Conservation (phyloP, 1,284 basidiomycete genomes). For the Ceratobasidium sp. region DNA sequence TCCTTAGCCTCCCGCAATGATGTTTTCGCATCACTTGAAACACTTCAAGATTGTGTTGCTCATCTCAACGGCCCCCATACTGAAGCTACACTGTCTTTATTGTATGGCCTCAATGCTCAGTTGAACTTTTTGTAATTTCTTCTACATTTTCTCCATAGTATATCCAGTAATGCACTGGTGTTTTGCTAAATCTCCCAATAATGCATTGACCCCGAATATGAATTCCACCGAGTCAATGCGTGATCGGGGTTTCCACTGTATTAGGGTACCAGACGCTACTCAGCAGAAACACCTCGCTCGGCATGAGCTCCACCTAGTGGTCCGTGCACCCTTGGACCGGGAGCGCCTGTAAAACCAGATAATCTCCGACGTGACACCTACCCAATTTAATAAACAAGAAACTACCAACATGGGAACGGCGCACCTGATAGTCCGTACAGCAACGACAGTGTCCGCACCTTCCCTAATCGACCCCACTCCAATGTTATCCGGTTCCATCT, state of each 20-base stretch:
- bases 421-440: too few relatives aligned
- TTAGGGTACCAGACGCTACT: conserved; percentile 95
- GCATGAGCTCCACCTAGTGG: conserved; percentile 93
- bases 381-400: too few relatives aligned
- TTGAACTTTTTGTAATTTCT: neutral
- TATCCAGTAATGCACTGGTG: conserved; percentile 1
- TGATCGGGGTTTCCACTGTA: conserved; percentile 59
- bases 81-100: neutral
- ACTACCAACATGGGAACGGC: too few relatives aligned
- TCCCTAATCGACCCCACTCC: too few relatives aligned
- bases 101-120: neutral
- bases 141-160: neutral
- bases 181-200: conserved; percentile 1
- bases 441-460: too few relatives aligned
- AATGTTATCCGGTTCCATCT: too few relatives aligned
- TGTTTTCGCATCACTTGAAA: neutral
- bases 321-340: conserved; percentile 97
- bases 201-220: conserved; percentile 1
- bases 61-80: neutral
- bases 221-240: conserved; percentile 10
- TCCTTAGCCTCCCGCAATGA: neutral
- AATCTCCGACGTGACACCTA: too few relatives aligned
- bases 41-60: neutral
- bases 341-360: conserved; percentile 93
- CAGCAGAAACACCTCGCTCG: conserved; percentile 96